phyloP scores from a whole-genome alignment of 345 rosid genomes.

The Hibiscus trionum region DNA sequence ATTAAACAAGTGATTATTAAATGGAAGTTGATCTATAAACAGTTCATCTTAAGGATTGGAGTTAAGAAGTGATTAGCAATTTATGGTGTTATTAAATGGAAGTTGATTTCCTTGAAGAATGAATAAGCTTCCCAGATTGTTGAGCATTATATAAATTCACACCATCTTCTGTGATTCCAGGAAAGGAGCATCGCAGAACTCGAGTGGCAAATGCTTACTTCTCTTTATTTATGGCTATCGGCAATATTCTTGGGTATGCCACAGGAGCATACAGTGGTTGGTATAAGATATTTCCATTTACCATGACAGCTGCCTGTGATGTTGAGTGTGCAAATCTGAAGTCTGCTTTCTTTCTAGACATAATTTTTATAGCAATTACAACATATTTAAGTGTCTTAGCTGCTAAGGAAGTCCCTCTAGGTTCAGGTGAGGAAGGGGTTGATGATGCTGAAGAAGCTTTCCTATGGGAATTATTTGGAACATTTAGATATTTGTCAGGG shows the following conservation, averaged over 20 bases:
- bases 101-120: background rate
- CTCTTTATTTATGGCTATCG: conserved; percentile 91
- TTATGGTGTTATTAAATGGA: background rate
- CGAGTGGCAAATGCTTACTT: conserved; percentile 94
- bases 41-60: background rate
- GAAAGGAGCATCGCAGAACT: conserved; percentile 79
- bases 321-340: conserved; percentile 85
- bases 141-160: background rate
- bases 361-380: conserved; percentile 57
- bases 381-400: conserved; percentile 47
- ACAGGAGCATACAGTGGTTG: conserved; percentile 86
- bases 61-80: background rate
- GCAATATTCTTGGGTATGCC: conserved; percentile 90
- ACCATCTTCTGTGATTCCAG: conserved; percentile 27
- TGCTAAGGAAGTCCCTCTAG: conserved; percentile 63
- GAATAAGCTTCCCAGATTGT: background rate
- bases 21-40: too few species aligned
- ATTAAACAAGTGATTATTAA: too few species aligned
- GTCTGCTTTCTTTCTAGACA: conserved; percentile 82
- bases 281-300: conserved; percentile 77
- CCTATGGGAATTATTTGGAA: conserved; percentile 79
- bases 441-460: conserved; percentile 63
- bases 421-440: conserved; percentile 33
- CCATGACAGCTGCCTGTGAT: conserved; percentile 65
- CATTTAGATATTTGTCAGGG: conserved; percentile 68